phyloP scores from a whole-genome alignment of 139 green algal species.

The Chlorella ohadii region DNA sequence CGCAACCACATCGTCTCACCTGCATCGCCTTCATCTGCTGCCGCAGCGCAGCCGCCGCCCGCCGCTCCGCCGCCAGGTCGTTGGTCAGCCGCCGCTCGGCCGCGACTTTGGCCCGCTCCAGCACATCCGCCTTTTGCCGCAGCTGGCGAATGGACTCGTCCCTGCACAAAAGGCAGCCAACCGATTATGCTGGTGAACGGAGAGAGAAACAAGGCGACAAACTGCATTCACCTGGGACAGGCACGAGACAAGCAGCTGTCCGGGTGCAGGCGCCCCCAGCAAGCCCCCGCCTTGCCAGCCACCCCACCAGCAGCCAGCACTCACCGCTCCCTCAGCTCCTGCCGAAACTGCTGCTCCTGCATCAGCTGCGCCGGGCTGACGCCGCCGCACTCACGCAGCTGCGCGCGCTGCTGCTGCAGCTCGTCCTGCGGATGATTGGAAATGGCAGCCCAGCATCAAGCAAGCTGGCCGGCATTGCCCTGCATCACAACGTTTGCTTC shows the following conservation, averaged over 20 bases:
- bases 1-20: too few relatives aligned
- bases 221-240: too few relatives aligned
- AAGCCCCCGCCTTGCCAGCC: too few relatives aligned
- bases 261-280: too few relatives aligned
- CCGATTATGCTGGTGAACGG: too few relatives aligned
- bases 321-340: not conserved
- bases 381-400: not conserved
- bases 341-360: not conserved
- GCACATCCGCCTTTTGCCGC: not conserved
- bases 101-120: slow-evolving; percentile 4
- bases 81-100: slow-evolving; percentile 1
- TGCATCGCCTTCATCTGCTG: not conserved
- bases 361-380: not conserved
- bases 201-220: too few relatives aligned
- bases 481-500: too few relatives aligned
- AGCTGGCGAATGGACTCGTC: not conserved
- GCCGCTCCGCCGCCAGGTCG: not conserved
- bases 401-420: slow-evolving; percentile 17
- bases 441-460: too few relatives aligned
- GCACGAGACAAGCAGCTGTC: too few relatives aligned
- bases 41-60: not conserved
- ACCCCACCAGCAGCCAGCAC: too few relatives aligned
- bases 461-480: too few relatives aligned
- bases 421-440: slow-evolving; percentile 23
- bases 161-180: not conserved